These are phyloP conservation scores for Metschnikowia cubensis DNA, from an alignment of 805 yeast species.

Conservation along the genomic window DNA sequence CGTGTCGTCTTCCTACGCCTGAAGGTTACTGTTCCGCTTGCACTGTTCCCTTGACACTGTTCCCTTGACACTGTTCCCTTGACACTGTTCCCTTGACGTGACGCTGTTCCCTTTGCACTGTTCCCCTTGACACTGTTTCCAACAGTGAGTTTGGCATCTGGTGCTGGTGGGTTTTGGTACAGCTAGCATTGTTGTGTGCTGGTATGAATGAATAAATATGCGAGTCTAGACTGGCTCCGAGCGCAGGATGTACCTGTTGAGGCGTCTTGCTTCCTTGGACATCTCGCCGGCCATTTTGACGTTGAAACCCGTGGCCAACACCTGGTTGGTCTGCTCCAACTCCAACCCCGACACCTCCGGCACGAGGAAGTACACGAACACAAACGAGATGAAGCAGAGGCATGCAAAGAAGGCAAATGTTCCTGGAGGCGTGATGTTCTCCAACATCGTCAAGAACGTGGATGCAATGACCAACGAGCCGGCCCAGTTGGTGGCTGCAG, in stretches of 20 bases:
- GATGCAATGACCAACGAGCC: constrained; percentile 90
- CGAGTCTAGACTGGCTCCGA: constrained; percentile 1
- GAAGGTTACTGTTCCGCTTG: too few relatives aligned
- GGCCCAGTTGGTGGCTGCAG: constrained; percentile 93
- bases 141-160: too few relatives aligned
- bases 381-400: constrained; percentile 63
- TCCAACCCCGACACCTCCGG: constrained; percentile 91
- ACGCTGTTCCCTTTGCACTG: too few relatives aligned
- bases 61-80: too few relatives aligned
- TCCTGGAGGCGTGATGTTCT: constrained; percentile 90
- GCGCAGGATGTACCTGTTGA: constrained; percentile 6
- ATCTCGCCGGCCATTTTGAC: constrained; percentile 50
- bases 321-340: constrained; percentile 83
- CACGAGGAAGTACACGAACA: constrained; percentile 77
- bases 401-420: constrained; percentile 90
- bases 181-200: too few relatives aligned
- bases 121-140: too few relatives aligned
- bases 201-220: not conserved
- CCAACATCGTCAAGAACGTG: constrained; percentile 90
- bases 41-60: too few relatives aligned
- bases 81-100: too few relatives aligned
- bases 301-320: constrained; percentile 81
- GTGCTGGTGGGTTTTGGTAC: too few relatives aligned
- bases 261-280: constrained; percentile 33
- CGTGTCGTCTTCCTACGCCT: too few relatives aligned